Base-by-base conservation (phyloP, 2,329 filamentous ascomycete species). In the Graphilbum ipis-grandicollis region DNA sequence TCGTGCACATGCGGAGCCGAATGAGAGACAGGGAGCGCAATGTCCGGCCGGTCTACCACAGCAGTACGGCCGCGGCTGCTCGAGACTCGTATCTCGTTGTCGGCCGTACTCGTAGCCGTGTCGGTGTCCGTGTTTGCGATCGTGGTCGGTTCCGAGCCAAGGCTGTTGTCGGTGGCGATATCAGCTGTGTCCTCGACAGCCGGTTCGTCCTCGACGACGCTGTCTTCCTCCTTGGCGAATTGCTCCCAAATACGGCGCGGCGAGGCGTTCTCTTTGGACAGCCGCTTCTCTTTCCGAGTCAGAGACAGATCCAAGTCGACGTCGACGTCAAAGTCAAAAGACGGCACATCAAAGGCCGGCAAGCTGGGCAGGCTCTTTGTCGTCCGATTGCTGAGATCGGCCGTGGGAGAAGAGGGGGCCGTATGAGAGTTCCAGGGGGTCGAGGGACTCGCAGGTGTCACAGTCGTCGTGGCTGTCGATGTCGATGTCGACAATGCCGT, bases 261-360 rank as follows among this genome's bases (percentile, higher is more conserved):
- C 2, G 31, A 21, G 3, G 31, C 33, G 31, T 5, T 15, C n/a
- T 34, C 30, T 30, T 17, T n/a, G 21, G 6, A 28, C 14, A 19
- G 14, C 12, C 13, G 18, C 17, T 33, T 35, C 5, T 19, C 18
- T 28, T 38, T 34, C 8, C 26, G 29, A 9, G 9, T 22, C 23
- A 19, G 35, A 34, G 33, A 41, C 3, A 63, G 48, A 14, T 56
- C 59, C 5, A 60, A 59, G 8, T 39, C 40, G 10, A 31, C 3
- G 45, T 67, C 60, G 47, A 71, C 56, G 31, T 57, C 59, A 46
- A 65, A 57, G 43, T 69, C 62, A 50, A 73, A 65, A 1, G 63
- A 62, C 28, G 66, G 62, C 25, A 73, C 52, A 40, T 68, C 65
- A 50, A 70, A 68, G 40, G 54, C 50, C 13, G 62, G 53, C 18